Evolutionary conservation across 73 alveolate species (phyloP), one percentile per base, ranked within the genome.

Genomic region (Tetrahymena elliotti): DNA sequence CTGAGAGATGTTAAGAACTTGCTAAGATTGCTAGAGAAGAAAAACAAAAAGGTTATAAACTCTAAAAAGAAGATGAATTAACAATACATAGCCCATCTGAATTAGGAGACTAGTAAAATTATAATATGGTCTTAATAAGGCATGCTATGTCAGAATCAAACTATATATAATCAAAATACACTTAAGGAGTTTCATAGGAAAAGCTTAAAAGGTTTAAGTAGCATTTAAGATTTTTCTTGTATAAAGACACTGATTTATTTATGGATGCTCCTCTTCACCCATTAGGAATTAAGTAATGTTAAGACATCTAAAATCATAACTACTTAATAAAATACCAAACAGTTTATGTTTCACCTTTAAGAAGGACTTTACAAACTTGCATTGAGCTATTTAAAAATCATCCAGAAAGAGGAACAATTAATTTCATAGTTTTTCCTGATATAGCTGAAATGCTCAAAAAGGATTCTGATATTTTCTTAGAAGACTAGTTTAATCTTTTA

Each of bases 341-440:
- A 1, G 97, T 97, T 27, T 97, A 83, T 68, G 98, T 97, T 33
- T 97, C 99, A 6, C 99, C 99, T 18, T 40, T 97, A 93, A 94
- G 95, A 54, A 97, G 99, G 94, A 95, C 99, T 5, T 24, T 97
- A 36, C 95, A 97, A 84, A 97, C 99, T 15, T 97, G 97, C 27
- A 93, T 92, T 93, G 95, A 95, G 38, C 83, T 96, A 94, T 97
- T 97, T 52, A 96, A 97, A 92, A 83, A 38, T 54, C 98, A 97
- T 83, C 98, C 98, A 0, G 84, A 96, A 41, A 93, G 84, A 41
- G 52, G 84, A 0, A 95, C 93, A 9, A 97, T 97, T 10, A 33
- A 47, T 33, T 95, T 97, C 83, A 84, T 94, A 4, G 93, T 97
- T 9, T 96, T 84, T 33, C 98, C 98, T 53, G 88, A 68, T 24